Base-by-base conservation (phyloP, 148 eudicot genomes). In the Limonium bicolor region DNA sequence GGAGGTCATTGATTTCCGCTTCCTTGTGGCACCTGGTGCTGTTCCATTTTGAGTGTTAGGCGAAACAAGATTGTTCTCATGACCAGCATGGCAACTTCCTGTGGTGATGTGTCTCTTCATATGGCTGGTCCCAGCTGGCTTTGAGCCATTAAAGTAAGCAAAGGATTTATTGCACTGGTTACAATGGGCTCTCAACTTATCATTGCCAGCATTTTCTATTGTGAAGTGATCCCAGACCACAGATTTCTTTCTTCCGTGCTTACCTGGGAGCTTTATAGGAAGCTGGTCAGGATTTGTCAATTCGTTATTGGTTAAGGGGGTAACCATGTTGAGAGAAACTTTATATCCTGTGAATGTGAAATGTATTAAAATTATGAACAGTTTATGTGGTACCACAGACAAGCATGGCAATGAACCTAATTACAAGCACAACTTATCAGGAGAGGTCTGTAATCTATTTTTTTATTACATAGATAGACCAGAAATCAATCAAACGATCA, bases 161-260 rank as follows among this genome's bases (percentile, higher is more conserved):
- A 77, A 88, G 33, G 92, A 63, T 48, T 59, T 88, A 26, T 77
- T 72, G 74, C 97, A 88, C 54, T 72, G 69, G 21, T 80, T 88
- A 59, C 94, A 88, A 48, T 45, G 55, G 26, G 95, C 97, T 54
- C 71, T 68, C 23, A 53, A 64, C 64, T 74, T 66, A 32, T 36
- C 71, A 42, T 66, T 55, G 32, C 64, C 59, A 15, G 74, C 48
- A 42, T 62, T 61, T 55, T 67, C 78, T 36, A 70, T 56, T 26
- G 82, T 80, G 55, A 88, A 88, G 61, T 87, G 59, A 4, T 87
- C 74, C 96, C 96, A 87, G 20, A 83, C 94, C 19, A 68, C 58
- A 30, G 95, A 88, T 60, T 77, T 88, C 61, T 72, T 84, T 53
- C 79, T 61, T 54, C 87, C 66, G 6, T 58, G 72, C 55, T 65